Evolutionary conservation across 2,329 filamentous ascomycete species (phyloP), one percentile per base, ranked within the genome.

Genomic region (Emergomyces orientalis): DNA sequence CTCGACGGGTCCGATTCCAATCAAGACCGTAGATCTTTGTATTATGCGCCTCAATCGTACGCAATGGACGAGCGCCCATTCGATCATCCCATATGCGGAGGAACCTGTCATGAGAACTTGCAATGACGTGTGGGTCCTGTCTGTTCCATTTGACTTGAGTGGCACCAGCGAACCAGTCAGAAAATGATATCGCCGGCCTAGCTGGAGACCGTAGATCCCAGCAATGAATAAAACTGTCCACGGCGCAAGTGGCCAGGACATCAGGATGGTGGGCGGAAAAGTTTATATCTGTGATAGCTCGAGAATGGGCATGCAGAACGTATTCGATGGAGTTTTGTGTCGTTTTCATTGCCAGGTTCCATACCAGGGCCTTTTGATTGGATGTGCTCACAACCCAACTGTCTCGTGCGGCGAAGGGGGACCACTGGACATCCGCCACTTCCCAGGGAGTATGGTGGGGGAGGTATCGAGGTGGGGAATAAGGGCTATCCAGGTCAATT

Each of bases 11-110:
- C 60, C 93, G 85, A 71, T 95, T 95, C 93, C 93, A 97, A 75
- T 97, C 93, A 41, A 97, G 81, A 34, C 93, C 93, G 72, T 97
- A 97, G 64, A 97, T 96, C 75, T 96, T 97, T 45, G 91, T 96
- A 39, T 85, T 86, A 70, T 97, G 92, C 0, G 92, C 93, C 71
- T 87, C 86, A 65, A 97, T 95, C 19, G 90, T 93, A 64, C 86
- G 87, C 52, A 97, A 77, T 5, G 92, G 91, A 63, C 86, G 82
- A 2, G 88, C 88, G 0, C 91, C 86, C 71, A 88, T 89, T 58
- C 92, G 83, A 71, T 89, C 87, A 74, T 97, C 92, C 92, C 92
- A 97, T 60, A 97, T 90, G 65, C 90, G 88, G 52, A 97, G 80
- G 77, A 86, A 91, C 58, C 87, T 86, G 75, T 96, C 91, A 76